Conservation (phyloP, 176 grass and related monocot genomes). For the Ensete ventricosum region DNA sequence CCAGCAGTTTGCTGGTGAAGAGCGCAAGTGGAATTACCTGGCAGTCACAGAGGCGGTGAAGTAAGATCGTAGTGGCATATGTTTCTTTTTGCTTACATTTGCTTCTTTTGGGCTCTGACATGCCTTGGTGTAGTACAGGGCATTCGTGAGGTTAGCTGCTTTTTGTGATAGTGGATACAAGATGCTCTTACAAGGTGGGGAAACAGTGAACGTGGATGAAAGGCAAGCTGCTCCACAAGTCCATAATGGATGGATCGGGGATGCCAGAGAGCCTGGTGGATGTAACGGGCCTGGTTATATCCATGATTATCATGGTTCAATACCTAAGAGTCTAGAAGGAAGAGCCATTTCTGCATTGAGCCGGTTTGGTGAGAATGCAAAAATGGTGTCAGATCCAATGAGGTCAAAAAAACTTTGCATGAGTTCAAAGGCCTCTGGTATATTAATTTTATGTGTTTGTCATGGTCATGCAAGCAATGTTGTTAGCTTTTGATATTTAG, state of each 20-base stretch:
- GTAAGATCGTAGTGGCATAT: constrained; percentile 35
- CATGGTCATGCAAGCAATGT: not conserved
- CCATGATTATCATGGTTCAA: constrained; percentile 32
- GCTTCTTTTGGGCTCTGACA: not conserved
- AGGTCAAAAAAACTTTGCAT: constrained; percentile 33
- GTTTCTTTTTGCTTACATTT: constrained; percentile 20
- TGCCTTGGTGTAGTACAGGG: constrained; percentile 32
- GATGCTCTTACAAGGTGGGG: constrained; percentile 94
- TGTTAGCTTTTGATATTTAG: not conserved
- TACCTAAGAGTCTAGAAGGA: constrained; percentile 59
- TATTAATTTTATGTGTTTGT: not conserved
- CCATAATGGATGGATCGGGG: constrained; percentile 27
- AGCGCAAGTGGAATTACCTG: constrained; percentile 84
- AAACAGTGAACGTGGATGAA: constrained; percentile 48
- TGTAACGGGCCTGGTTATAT: constrained; percentile 32
- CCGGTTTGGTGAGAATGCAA: constrained; percentile 80
- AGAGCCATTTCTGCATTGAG: constrained; percentile 85
- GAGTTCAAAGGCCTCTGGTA: constrained; percentile 36
- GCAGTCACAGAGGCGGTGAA: constrained; percentile 70
- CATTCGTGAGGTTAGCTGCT: constrained; percentile 66
- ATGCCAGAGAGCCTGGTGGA: constrained; percentile 20
- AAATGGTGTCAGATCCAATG: constrained; percentile 46
- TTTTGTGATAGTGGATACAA: constrained; percentile 84
- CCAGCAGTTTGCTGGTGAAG: constrained; percentile 75
- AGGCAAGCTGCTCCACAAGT: constrained; percentile 29